Evolutionary conservation across 1,284 basidiomycete species (phyloP), one percentile per base, ranked within the genome.

Genomic region (Sphagnurus paluster): DNA sequence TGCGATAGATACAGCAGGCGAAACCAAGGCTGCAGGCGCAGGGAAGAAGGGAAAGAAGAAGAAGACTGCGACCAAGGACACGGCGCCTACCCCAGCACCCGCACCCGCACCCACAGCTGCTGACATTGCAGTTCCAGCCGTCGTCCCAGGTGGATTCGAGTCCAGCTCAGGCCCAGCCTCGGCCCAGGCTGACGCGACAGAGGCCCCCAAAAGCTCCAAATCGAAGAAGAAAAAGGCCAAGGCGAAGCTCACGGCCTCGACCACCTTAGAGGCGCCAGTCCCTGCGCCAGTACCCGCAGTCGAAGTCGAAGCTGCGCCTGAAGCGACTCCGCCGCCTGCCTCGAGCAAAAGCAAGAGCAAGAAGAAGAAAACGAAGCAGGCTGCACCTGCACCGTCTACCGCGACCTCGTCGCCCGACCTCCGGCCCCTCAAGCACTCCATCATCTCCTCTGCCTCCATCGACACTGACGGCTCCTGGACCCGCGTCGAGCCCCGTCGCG

Each of bases 401-500:
- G 38, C 50, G 0, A 46, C 63, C 3, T 54, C 60, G 17, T 39
- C 60, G 16, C 53, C 51, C 13, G 51, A 52, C 17, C 42, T 53
- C 2, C 29, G 48, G 19, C 39, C 56, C 13, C 41, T 55, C 4
- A 48, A 60, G 29, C 55, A 56, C 25, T 58, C 61, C n/a, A 56
- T 61, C n/a, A 56, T 58, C 24, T 63, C 64, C 14, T 60, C 64
- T 11, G 53, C 58, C 6, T 67, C 66, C 9, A 57, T 69, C 32
- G 68, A 73, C 48, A 72, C 71, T 2, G 77, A 80, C 44, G 74
- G 72, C 39, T 75, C 75, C 1, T 83, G 81, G 81, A 84, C 80
- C 14, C 78, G 77, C 46, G 70, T 74, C 8, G 65, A 65, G 39
- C 52, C 62, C 10, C 59, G 74, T 66, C 53, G 71, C 13, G 39